Percentiles rank a stretch among this genome's conserved stretches.
Conservation (phyloP, 1,284 basidiomycete genomes). For the Ceratobasidium sp. region DNA sequence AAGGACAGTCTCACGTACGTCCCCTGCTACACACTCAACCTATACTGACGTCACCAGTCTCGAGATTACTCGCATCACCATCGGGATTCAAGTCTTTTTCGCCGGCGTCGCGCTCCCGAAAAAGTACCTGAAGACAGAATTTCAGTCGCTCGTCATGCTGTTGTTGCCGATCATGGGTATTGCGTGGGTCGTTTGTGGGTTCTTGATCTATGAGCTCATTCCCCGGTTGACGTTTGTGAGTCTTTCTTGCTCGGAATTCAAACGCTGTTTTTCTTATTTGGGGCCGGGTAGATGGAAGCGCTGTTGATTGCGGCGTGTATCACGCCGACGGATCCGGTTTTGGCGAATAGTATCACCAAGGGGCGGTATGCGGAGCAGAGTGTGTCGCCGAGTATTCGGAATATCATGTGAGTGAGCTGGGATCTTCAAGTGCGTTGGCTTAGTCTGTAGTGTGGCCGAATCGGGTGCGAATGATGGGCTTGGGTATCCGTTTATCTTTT, state of each 20-base stretch:
- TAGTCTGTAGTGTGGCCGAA: conserved; percentile 9
- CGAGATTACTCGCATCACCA: conserved; percentile 18
- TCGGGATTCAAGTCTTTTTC: conserved; percentile 35
- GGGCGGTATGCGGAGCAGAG: conserved; percentile 24
- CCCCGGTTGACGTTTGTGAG: conserved; percentile 36
- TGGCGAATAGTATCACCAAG: conserved; percentile 29
- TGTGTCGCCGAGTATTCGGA: conserved; percentile 4
- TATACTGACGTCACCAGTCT: conserved; percentile 3
- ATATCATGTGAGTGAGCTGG: conserved; percentile 20
- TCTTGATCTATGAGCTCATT: conserved; percentile 29
- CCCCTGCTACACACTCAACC: too few relatives aligned
- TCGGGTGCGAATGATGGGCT: conserved; percentile 32
- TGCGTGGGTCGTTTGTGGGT: conserved; percentile 31
- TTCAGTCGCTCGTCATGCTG: conserved; percentile 29
- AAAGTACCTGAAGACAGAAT: conserved; percentile 35
- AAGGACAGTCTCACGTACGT: conserved; percentile 31
- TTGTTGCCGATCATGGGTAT: conserved; percentile 29
- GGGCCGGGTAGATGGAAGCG: conserved; percentile 9
- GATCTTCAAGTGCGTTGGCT: not conserved
- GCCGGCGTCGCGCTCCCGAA: conserved; percentile 31
- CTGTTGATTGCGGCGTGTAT: conserved; percentile 28
- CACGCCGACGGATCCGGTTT: conserved; percentile 33
- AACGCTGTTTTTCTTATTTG: too few relatives aligned
- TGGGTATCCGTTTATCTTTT: conserved; percentile 28
- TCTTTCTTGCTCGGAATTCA: too few relatives aligned